These are phyloP conservation scores for Beauveria scarabaeidicola DNA, from an alignment of 2,329 filamentous ascomycete species.

Conservation along the genomic window DNA sequence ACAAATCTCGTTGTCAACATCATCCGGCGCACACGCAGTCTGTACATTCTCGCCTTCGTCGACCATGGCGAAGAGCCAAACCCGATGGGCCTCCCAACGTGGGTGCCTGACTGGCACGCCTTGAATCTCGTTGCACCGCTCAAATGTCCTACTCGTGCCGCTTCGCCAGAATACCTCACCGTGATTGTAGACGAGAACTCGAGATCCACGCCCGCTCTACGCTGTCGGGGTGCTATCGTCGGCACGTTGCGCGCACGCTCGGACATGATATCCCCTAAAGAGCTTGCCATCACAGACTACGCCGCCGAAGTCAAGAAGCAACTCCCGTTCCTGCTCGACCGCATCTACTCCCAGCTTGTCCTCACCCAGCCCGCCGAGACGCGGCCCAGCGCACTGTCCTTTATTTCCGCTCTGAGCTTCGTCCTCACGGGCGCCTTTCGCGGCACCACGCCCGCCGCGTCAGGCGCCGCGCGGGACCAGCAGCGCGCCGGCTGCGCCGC, in stretches of 20 bases:
- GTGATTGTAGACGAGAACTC: not conserved
- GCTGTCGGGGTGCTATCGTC: not conserved
- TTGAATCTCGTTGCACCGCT: constrained; percentile 9
- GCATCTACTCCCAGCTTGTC: not conserved
- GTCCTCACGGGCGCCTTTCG: constrained; percentile 6
- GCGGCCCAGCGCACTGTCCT: not conserved
- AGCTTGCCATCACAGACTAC: constrained; percentile 5
- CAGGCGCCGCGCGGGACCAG: not conserved
- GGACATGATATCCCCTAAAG: constrained; percentile 5
- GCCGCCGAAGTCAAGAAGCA: not conserved
- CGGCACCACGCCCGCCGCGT: not conserved
- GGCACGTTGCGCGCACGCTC: not conserved
- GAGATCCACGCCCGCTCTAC: not conserved
- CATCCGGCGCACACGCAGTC: constrained; percentile 1
- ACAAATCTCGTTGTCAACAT: constrained; percentile 4
- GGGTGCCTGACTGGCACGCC: constrained; percentile 11
- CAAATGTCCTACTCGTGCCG: not conserved
- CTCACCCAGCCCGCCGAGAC: not conserved
- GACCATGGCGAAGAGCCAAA: constrained; percentile 7
- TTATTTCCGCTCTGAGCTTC: constrained; percentile 3
- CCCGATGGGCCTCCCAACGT: constrained; percentile 7
- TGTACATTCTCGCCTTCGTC: constrained; percentile 10
- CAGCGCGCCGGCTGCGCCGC: constrained; percentile 5
- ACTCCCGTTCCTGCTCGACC: constrained; percentile 7
- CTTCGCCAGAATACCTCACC: not conserved